phyloP scores from a whole-genome alignment of 2,329 filamentous ascomycete species.

The Xenosphaeropsis pyriputrescens region DNA sequence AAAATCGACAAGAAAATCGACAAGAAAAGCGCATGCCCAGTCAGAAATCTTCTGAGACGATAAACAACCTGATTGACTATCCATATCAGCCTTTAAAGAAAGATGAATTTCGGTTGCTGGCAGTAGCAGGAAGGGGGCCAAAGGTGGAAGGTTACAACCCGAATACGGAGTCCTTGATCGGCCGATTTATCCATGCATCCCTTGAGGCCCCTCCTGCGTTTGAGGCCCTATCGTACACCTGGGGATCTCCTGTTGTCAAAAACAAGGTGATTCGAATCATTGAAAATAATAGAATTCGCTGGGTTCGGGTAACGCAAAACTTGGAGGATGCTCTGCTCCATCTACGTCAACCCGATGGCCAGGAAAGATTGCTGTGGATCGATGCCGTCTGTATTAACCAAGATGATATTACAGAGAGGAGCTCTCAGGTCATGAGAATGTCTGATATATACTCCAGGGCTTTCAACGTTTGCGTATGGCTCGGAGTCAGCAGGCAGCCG shows the following conservation, averaged over 20 bases:
- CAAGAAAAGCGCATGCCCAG: too few species aligned
- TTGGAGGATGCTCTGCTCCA: background rate
- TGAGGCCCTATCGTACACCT: slow-evolving; percentile 3
- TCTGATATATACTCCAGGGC: slow-evolving; percentile 12
- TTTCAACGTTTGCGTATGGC: slow-evolving; percentile 3
- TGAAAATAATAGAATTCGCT: background rate
- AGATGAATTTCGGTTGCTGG: too few species aligned
- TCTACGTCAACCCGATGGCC: background rate
- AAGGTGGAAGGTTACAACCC: too few species aligned
- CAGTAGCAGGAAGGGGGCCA: too few species aligned
- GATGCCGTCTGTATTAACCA: slow-evolving; percentile 15
- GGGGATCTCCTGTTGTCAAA: slow-evolving; percentile 1
- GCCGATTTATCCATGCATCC: slow-evolving; percentile 6
- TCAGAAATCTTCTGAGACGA: too few species aligned
- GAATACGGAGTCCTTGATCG: too few species aligned
- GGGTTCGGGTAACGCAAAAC: background rate
- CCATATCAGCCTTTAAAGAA: too few species aligned
- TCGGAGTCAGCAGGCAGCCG: slow-evolving; percentile 1
- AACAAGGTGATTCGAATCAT: background rate
- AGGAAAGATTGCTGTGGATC: slow-evolving; percentile 8
- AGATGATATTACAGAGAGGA: slow-evolving; percentile 7
- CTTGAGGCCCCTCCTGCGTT: slow-evolving; percentile 3
- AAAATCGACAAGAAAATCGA: too few species aligned
- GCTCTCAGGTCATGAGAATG: slow-evolving; percentile 10
- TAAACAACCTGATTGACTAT: too few species aligned